A percentile compares a stretch with the other conserved stretches of the same genome.
phyloP scores from a whole-genome alignment of 2,329 filamentous ascomycete species.

The Decorospora gaudefroyi region DNA sequence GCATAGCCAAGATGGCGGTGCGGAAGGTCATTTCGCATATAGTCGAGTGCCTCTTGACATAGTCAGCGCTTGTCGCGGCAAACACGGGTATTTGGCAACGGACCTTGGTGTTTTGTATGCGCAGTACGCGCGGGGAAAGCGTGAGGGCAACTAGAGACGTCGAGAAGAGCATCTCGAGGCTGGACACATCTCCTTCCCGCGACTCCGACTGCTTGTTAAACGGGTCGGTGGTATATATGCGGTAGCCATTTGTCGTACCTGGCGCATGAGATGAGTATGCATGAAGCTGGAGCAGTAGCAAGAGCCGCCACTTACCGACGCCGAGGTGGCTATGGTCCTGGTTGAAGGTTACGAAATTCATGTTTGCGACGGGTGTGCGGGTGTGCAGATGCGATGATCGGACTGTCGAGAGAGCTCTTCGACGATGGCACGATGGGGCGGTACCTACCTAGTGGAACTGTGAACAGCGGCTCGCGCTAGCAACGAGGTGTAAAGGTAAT shows the following conservation, averaged over 20 bases:
- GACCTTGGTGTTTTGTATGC: constrained; percentile 98
- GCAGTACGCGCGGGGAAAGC: constrained; percentile 84
- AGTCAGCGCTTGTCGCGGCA: constrained; percentile 12
- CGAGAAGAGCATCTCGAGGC: constrained; percentile 98
- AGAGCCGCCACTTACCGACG: constrained; percentile 67
- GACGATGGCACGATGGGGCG: too few species aligned
- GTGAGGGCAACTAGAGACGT: constrained; percentile 95
- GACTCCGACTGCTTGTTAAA: constrained; percentile 95
- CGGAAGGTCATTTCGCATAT: constrained; percentile 99
- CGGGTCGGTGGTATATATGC: constrained; percentile 94
- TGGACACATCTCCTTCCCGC: constrained; percentile 91
- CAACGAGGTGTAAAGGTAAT: constrained; percentile 13
- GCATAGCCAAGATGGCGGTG: constrained; percentile 91
- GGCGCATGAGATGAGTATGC: constrained; percentile 15
- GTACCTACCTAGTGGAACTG: constrained; percentile 27
- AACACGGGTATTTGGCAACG: constrained; percentile 25
- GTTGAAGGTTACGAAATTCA: constrained; percentile 99
- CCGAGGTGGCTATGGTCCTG: constrained; percentile 97
- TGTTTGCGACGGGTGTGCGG: constrained; percentile 50
- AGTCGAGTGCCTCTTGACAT: constrained; percentile 68
- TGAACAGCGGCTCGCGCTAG: constrained; percentile 26
- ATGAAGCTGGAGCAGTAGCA: background rate
- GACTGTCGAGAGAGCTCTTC: constrained; percentile 6
- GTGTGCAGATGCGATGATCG: constrained; percentile 8
- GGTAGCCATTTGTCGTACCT: constrained; percentile 93